Evolutionary conservation across 148 eudicot genomes (phyloP).

Genomic region (Polygonum maritimum): DNA sequence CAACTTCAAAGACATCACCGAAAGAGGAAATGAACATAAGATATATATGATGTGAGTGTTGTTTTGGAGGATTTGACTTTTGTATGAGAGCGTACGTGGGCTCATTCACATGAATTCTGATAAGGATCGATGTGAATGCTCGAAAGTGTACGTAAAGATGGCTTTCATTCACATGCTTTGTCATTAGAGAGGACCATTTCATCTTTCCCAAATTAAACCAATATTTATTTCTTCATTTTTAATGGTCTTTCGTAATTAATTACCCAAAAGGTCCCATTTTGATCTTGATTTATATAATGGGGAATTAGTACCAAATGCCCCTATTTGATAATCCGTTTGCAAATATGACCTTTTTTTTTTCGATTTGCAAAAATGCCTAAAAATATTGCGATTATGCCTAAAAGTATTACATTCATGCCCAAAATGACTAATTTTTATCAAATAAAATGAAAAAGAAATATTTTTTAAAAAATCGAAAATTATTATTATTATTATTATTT

Average conservation of each 20-base stretch:
- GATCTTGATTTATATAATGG: too few species aligned
- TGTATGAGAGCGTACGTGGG: not conserved
- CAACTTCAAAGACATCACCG: not conserved
- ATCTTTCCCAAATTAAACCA: not conserved
- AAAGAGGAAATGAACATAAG: not conserved
- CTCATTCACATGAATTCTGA: slow-evolving; percentile 4
- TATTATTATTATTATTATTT: too few species aligned
- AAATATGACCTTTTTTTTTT: too few species aligned
- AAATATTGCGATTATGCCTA: too few species aligned
- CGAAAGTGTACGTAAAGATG: not conserved
- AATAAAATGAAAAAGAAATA: too few species aligned
- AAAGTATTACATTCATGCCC: too few species aligned
- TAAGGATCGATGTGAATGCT: not conserved
- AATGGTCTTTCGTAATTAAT: not conserved
- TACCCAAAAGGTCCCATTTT: not conserved
- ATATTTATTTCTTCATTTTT: not conserved
- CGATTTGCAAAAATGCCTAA: too few species aligned
- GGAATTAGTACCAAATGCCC: too few species aligned
- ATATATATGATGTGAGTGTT: not conserved
- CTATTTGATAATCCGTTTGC: too few species aligned
- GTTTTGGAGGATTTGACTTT: not conserved
- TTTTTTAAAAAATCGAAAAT: too few species aligned
- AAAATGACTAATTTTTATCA: too few species aligned
- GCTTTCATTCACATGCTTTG: not conserved
- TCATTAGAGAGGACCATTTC: not conserved